Evolutionary conservation across 2,329 filamentous ascomycete species (phyloP).

Genomic region (Cytospora piceicola): DNA sequence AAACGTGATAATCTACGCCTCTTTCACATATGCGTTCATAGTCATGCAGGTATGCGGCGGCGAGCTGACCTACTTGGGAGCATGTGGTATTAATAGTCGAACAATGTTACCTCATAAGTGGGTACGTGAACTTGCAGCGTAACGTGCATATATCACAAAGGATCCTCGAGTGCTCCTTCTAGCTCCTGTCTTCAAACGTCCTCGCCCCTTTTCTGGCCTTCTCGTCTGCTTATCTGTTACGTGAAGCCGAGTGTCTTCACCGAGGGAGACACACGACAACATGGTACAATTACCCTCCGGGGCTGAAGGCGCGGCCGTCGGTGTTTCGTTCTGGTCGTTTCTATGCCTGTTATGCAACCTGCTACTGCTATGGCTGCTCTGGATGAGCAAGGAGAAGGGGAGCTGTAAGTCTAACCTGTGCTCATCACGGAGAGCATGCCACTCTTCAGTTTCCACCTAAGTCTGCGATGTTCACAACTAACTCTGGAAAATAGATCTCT

Average conservation of each 20-base stretch:
- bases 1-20: neutral
- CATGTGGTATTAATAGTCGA: too few species aligned
- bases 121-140: neutral
- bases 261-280: slow-evolving; percentile 6
- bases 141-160: neutral
- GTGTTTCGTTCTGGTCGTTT: slow-evolving; percentile 19
- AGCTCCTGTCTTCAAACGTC: neutral
- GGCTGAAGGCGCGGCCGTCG: slow-evolving; percentile 19
- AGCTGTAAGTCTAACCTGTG: slow-evolving; percentile 22
- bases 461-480: neutral
- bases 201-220: neutral
- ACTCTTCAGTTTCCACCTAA: neutral
- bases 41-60: too few species aligned
- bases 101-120: neutral
- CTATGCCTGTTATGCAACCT: slow-evolving; percentile 16
- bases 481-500: slow-evolving; percentile 15
- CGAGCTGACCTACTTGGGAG: too few species aligned
- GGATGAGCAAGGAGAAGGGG: slow-evolving; percentile 25
- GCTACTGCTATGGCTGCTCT: slow-evolving; percentile 28
- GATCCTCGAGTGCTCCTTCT: neutral
- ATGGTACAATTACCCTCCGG: slow-evolving; percentile 28
- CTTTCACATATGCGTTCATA: neutral
- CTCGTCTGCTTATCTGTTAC: neutral
- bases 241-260: slow-evolving; percentile 5
- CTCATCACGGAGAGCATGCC: neutral